Evolutionary conservation across 129 eudicot species (phyloP), one percentile per base, ranked within the genome.

Genomic region (Chrysanthemum makinoi): DNA sequence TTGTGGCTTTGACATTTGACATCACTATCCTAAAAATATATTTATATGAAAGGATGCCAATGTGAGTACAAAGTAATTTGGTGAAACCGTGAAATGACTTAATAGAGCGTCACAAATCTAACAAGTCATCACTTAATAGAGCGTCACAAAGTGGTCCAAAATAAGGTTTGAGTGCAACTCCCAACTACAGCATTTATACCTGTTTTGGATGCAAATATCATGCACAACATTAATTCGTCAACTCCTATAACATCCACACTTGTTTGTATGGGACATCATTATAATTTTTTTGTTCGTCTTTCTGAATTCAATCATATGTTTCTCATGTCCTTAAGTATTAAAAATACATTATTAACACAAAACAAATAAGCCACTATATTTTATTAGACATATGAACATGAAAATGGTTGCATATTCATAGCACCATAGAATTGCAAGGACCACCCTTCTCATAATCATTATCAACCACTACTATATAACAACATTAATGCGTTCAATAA

Each of bases 241-340:
- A 64, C 52, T 12, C 19, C 30, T 18, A 16, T 48, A 20, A 48
- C 48, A 68, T 26, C 72, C 72, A 68, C 72, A 51, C 16, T n/a
- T 26, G 26, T 51, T 68, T 8, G 33, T 44, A 65, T 65, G 55
- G 56, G 17, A 2, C 54, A 65, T 10, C 55, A 65, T 44, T 46
- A 13, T 44, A 39, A 44, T n/a, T 16, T 17, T 43, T 9, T 16
- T 65, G 33, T 65, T 44, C 12, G 46, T 46, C 55, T 18, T 65
- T 46, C 5, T 15, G 46, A 39, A 39, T 39, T 39, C 46, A 39
- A 39, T 65, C 35, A 65, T 46, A 10, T 46, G 70, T 65, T 65
- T 44, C 54, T 65, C 54, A 65, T 44, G 55, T 65, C n/a, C 44
- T 2, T 7, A 65, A 18, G 15, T 12, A 18, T 22, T 22, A 58